Evolutionary conservation across 2,329 filamentous ascomycete species (phyloP).

Genomic region (Cordyceps militaris): DNA sequence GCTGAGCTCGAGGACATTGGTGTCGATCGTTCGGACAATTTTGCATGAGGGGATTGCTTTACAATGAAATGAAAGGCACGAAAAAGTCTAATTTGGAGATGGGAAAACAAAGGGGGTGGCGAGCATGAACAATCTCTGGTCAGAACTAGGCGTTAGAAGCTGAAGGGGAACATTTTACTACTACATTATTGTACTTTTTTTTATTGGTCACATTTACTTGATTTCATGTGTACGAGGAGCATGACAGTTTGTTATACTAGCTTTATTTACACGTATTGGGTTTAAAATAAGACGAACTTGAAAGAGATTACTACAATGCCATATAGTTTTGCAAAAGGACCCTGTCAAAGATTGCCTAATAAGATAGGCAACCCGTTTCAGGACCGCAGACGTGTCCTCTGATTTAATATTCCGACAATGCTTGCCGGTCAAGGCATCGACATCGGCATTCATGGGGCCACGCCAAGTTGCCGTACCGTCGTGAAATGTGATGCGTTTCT

Average conservation of each 20-base stretch:
- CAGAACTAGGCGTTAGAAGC: neutral
- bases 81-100: neutral
- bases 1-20: constrained; percentile 95
- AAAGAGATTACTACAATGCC: neutral
- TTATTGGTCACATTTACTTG: neutral
- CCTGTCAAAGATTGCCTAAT: neutral
- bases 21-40: constrained; percentile 88
- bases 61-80: neutral
- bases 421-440: neutral
- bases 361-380: neutral
- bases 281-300: neutral
- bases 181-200: constrained; percentile 5
- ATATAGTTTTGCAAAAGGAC: neutral
- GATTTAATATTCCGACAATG: neutral
- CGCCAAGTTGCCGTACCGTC: neutral
- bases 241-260: constrained; percentile 3
- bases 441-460: neutral
- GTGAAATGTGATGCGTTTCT: neutral
- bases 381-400: neutral
- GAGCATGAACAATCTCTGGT: neutral
- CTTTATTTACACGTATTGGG: neutral
- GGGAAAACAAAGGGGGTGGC: neutral
- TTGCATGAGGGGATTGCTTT: constrained; percentile 54
- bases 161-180: neutral
- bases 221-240: neutral